Evolutionary conservation across 805 yeast species (phyloP), one percentile per base, ranked within the genome.

Genomic region (Candida takata): DNA sequence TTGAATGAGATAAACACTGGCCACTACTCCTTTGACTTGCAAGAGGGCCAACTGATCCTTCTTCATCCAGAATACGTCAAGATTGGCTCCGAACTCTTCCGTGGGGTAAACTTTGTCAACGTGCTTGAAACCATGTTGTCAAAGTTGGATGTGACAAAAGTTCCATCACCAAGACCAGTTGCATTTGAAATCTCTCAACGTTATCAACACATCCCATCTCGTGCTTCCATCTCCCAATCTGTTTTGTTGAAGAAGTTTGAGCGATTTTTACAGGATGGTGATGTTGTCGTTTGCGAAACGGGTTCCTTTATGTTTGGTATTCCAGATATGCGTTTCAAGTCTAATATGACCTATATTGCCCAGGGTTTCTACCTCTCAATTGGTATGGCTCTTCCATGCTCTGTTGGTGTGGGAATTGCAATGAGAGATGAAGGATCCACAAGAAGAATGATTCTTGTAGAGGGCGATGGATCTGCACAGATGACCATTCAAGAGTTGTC

Each of bases 391-490:
- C 64, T 88, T 19, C 96, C 96, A 3, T 83, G 88, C 9, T 71
- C 92, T 5, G 70, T 88, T 38, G 97, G 97, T 33, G 82, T 79
- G 18, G 77, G 84, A 14, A 62, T 84, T 37, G 96, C 90, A 1
- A 64, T 72, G 60, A 66, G 69, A 34, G 94, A 83, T 50, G 47
- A 68, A 32, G 52, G 48, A 29, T 62, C 65, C 6, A 34, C 49
- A 3, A 70, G 78, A 23, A 72, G 95, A 49, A 67, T 87, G 31
- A 65, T 85, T 15, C 64, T 87, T 17, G 61, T 85, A 13, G 87
- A 84, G 64, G 96, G 97, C 37, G 97, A 88, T 57, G 97, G 97
- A 2, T 79, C 95, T 3, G 90, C 95, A 3, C 95, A 85, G 64
- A 84, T 88, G 95, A 86, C 96, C 5, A 67, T 82, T 37, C 95